A percentile compares a stretch with the other conserved stretches of the same genome.
Conservation (phyloP, 192 early-diverging fungal genomes). For the Lobosporangium transversale region DNA sequence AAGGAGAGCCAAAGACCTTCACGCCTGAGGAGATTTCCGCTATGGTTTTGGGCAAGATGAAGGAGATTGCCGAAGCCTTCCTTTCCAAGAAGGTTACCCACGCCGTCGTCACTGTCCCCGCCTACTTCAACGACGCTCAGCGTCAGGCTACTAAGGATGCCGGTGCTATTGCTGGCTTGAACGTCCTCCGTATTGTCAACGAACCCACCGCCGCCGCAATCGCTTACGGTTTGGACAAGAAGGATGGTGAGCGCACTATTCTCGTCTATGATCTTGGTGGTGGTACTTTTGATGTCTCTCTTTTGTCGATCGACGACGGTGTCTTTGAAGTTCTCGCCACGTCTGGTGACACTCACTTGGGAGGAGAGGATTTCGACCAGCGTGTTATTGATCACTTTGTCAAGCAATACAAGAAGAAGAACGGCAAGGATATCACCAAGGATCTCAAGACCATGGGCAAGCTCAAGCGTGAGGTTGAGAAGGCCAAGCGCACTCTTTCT, state of each 20-base stretch:
- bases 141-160: constrained; percentile 94
- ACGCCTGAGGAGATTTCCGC: constrained; percentile 95
- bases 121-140: constrained; percentile 93
- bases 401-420: constrained; percentile 88
- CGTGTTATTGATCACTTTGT: constrained; percentile 91
- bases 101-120: constrained; percentile 96
- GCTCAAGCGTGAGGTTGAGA: constrained; percentile 90
- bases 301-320: constrained; percentile 78
- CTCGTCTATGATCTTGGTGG: constrained; percentile 89
- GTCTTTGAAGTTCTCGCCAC: constrained; percentile 84
- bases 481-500: constrained; percentile 95
- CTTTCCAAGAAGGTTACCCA: constrained; percentile 85
- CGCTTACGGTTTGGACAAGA: constrained; percentile 85
- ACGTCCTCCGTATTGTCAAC: constrained; percentile 91
- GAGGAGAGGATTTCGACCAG: constrained; percentile 87
- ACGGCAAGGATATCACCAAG: constrained; percentile 80
- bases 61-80: constrained; percentile 91
- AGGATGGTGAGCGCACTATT: constrained; percentile 79
- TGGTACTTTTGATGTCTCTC: constrained; percentile 89
- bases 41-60: constrained; percentile 93
- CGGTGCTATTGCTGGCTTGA: constrained; percentile 84
- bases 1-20: constrained; percentile 87
- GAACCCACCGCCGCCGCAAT: constrained; percentile 91
- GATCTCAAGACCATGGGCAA: constrained; percentile 91
- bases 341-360: constrained; percentile 87